Percentiles rank a stretch among this genome's conserved stretches.
Conservation (phyloP, 108 stramenopile species). For the Cyclotella choctawhatcheeana region DNA sequence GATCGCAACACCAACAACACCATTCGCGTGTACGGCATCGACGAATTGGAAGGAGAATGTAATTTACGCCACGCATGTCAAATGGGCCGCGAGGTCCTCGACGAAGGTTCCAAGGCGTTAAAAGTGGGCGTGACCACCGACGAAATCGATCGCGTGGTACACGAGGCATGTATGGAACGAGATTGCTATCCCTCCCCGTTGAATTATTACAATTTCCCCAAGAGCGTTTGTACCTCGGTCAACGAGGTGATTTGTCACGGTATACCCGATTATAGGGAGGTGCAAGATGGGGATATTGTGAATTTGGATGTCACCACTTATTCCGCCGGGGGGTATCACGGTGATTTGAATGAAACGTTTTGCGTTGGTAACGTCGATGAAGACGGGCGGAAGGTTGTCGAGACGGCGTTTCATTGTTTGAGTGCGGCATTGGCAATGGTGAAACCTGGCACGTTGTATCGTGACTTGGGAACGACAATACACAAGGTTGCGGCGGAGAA, state of each 20-base stretch:
- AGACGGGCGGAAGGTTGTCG: constrained; percentile 72
- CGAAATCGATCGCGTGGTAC: constrained; percentile 90
- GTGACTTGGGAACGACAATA: constrained; percentile 92
- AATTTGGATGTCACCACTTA: constrained; percentile 98
- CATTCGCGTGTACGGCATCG: constrained; percentile 78
- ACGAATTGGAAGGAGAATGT: constrained; percentile 88
- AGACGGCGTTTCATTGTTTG: constrained; percentile 87
- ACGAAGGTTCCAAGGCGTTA: constrained; percentile 89
- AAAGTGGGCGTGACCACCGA: constrained; percentile 96
- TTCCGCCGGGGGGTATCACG: constrained; percentile 92
- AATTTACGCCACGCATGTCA: constrained; percentile 89
- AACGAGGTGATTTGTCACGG: constrained; percentile 98
- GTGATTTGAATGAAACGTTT: constrained; percentile 98
- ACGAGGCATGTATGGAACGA: constrained; percentile 91
- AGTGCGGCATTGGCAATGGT: constrained; percentile 72
- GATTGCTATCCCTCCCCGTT: constrained; percentile 97
- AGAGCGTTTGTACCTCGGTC: constrained; percentile 95
- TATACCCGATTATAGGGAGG: constrained; percentile 88
- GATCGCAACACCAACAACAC: constrained; percentile 69
- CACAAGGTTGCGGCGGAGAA: constrained; percentile 66
- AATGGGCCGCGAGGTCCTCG: constrained; percentile 97
- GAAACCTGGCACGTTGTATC: constrained; percentile 88
- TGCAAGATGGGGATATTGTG: constrained; percentile 98
- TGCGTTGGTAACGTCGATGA: constrained; percentile 92
- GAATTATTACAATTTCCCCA: constrained; percentile 98